phyloP scores from a whole-genome alignment of 2,329 filamentous ascomycete species.

The Fusarium sp. region DNA sequence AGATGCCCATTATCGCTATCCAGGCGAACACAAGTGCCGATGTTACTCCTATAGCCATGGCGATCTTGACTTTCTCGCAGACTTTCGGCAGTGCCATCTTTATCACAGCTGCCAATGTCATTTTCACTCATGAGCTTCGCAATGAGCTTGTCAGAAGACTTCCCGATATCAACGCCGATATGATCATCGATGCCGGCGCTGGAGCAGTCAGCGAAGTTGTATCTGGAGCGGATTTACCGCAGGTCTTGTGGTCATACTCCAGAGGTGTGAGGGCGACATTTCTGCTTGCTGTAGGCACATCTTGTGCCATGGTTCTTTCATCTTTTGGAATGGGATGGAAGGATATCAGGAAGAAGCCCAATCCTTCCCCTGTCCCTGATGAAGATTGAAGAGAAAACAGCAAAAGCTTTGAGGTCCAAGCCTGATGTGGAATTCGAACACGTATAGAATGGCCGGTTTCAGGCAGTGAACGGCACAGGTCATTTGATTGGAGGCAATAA shows the following conservation, averaged over 20 bases:
- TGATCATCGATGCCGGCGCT: slow-evolving; percentile 54
- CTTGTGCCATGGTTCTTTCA: slow-evolving; percentile 44
- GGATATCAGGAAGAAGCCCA: slow-evolving; percentile 51
- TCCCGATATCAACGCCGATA: slow-evolving; percentile 40
- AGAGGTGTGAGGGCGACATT: slow-evolving; percentile 45
- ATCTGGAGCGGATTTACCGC: slow-evolving; percentile 39
- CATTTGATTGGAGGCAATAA: background rate
- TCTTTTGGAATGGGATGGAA: slow-evolving; percentile 57
- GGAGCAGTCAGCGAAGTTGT: slow-evolving; percentile 49
- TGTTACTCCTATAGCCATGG: slow-evolving; percentile 40
- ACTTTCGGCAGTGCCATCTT: slow-evolving; percentile 55
- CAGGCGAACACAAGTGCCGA: slow-evolving; percentile 40
- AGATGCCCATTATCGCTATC: slow-evolving; percentile 49
- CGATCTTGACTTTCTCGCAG: slow-evolving; percentile 38
- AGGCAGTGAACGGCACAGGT: background rate
- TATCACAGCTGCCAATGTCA: slow-evolving; percentile 48
- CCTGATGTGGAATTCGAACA: background rate
- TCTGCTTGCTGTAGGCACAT: slow-evolving; percentile 44
- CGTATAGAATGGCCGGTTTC: background rate
- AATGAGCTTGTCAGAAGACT: slow-evolving; percentile 43
- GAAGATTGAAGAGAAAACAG: slow-evolving; percentile 22
- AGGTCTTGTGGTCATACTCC: slow-evolving; percentile 52
- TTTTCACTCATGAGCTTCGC: slow-evolving; percentile 45
- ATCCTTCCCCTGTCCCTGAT: background rate
- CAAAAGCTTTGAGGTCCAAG: too few species aligned